These are phyloP conservation scores for Chytridium lagenaria DNA, from an alignment of 371 early-diverging fungal species.

Conservation along the genomic window DNA sequence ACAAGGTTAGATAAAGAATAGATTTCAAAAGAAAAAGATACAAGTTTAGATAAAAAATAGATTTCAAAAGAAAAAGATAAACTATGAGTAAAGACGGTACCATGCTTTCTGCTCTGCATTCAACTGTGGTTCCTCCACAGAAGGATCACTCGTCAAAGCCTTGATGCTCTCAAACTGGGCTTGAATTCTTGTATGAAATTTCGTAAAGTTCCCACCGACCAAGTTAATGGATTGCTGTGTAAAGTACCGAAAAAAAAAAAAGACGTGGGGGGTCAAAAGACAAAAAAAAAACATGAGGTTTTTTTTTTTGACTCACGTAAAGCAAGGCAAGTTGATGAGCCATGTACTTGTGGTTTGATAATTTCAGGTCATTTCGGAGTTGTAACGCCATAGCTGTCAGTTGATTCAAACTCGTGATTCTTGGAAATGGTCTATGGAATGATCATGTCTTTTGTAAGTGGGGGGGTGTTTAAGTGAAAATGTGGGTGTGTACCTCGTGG, in stretches of 20 bases:
- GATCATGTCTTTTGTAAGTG: no score
- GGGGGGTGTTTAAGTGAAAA: neutral
- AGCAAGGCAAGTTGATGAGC: slow-evolving; percentile 13
- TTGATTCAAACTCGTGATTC: neutral
- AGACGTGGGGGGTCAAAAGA: neutral
- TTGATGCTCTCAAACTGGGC: slow-evolving; percentile 6
- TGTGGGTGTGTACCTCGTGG: neutral
- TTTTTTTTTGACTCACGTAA: slow-evolving; percentile 9
- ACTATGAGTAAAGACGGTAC: no score
- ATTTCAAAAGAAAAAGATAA: no score
- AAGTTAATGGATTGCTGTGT: slow-evolving; percentile 14
- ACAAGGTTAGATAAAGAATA: neutral
- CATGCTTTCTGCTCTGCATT: slow-evolving; percentile 2
- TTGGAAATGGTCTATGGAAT: neutral
- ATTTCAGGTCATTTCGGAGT: slow-evolving; percentile 6
- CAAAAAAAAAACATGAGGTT: neutral
- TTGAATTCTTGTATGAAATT: slow-evolving; percentile 13
- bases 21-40: neutral
- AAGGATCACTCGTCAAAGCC: slow-evolving; percentile 3
- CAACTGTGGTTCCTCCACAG: slow-evolving; percentile 6
- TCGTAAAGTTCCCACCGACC: slow-evolving; percentile 1
- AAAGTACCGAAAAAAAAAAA: neutral
- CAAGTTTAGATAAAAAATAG: neutral
- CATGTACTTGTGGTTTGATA: slow-evolving; percentile 16
- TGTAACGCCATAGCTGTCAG: slow-evolving; percentile 4